Conservation (phyloP, 2,329 filamentous ascomycete species). For the Canariomyces notabilis region DNA sequence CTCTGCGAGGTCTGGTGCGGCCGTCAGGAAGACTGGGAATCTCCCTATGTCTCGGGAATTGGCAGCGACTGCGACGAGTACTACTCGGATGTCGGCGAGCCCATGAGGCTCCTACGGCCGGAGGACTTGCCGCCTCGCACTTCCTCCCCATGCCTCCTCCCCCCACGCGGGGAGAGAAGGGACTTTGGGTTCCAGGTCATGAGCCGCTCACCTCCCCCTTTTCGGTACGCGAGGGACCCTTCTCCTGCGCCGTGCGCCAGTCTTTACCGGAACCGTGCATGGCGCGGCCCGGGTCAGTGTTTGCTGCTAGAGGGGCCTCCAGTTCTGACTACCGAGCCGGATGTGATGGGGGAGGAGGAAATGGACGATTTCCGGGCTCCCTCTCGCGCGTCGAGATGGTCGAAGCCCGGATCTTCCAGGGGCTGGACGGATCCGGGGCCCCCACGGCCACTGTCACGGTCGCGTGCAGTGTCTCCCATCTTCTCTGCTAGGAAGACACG, state of each 20-base stretch:
- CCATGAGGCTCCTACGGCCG: conserved; percentile 3
- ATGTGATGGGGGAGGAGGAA: conserved; percentile 12
- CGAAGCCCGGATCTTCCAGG: not conserved
- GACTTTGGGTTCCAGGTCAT: conserved; percentile 7
- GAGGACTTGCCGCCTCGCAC: conserved; percentile 4
- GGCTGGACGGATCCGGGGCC: conserved; percentile 1
- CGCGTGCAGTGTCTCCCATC: conserved; percentile 11
- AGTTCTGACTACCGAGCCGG: conserved; percentile 4
- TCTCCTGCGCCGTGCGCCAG: not conserved
- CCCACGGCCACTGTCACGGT: not conserved
- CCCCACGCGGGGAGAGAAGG: conserved; percentile 3
- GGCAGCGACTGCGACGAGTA: conserved; percentile 9
- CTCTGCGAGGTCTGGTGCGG: conserved; percentile 25
- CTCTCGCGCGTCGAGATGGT: conserved; percentile 1
- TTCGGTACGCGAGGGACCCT: not conserved
- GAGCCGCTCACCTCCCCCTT: not conserved
- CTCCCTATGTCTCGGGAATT: conserved; percentile 19
- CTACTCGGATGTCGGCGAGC: conserved; percentile 8
- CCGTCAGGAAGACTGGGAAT: conserved; percentile 24
- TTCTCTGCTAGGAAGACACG: conserved; percentile 18
- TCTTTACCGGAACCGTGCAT: not conserved
- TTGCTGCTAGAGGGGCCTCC: conserved; percentile 8
- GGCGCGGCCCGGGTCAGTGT: not conserved
- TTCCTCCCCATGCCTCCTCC: conserved; percentile 8
- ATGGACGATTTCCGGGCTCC: not conserved